Evolutionary conservation across 2,329 filamentous ascomycete genomes (phyloP).

Genomic region (Fusarium mundagurra): DNA sequence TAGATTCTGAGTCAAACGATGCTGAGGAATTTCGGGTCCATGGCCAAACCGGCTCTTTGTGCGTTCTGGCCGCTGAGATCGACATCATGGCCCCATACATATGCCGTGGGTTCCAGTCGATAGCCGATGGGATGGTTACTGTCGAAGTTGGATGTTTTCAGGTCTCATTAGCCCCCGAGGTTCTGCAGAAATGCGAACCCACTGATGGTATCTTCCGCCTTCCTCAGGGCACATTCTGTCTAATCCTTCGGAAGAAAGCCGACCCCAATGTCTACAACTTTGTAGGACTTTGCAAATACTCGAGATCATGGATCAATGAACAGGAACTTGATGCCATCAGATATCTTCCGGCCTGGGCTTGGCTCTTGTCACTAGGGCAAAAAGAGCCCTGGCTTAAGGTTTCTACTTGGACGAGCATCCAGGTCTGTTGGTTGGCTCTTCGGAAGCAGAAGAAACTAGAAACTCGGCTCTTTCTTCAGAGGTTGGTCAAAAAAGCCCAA

Average conservation of each 20-base stretch:
- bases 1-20: accelerated
- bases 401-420: background rate
- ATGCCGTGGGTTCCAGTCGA: background rate
- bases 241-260: background rate
- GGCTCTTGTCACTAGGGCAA: background rate
- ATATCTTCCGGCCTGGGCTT: background rate
- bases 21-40: background rate
- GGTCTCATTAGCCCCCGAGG: background rate
- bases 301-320: accelerated
- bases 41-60: background rate
- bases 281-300: background rate
- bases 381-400: background rate
- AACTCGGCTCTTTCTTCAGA: background rate
- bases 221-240: accelerated
- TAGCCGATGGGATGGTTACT: background rate
- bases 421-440: background rate
- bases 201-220: background rate
- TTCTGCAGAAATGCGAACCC: background rate
- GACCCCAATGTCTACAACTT: background rate
- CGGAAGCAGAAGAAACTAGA: background rate
- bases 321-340: accelerated
- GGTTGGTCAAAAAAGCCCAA: background rate
- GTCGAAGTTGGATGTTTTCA: background rate
- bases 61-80: background rate
- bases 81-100: background rate